Evolutionary conservation across 352 stramenopile species (phyloP).

Genomic region (Globisporangium cederbergense): DNA sequence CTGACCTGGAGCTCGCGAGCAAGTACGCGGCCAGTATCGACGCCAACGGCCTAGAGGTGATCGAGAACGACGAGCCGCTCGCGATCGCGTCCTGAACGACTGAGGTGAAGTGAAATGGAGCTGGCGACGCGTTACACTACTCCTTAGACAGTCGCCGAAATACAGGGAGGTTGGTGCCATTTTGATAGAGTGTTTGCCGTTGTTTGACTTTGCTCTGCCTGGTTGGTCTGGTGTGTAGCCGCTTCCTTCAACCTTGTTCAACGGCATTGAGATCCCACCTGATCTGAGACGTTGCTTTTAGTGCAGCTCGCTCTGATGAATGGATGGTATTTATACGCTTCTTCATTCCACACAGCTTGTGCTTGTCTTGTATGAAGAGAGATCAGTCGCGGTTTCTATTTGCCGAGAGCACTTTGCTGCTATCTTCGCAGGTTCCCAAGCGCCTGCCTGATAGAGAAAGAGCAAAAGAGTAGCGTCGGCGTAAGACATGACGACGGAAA

Average conservation of each 20-base stretch:
- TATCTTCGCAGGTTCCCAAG: neutral
- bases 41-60: conserved; percentile 28
- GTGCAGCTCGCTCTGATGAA: too few relatives aligned
- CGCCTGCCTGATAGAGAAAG: neutral
- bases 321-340: conserved; percentile 3
- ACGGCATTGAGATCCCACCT: too few relatives aligned
- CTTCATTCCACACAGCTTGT: neutral
- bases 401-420: neutral
- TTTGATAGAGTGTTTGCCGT: neutral
- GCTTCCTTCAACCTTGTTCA: too few relatives aligned
- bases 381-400: neutral
- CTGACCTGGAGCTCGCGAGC: conserved; percentile 80
- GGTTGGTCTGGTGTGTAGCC: neutral
- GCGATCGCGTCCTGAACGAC: conserved; percentile 38
- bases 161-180: conserved; percentile 9
- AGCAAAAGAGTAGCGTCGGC: neutral
- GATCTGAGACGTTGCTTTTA: too few relatives aligned
- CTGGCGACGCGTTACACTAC: neutral
- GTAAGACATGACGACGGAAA: conserved; percentile 34
- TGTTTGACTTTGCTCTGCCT: neutral
- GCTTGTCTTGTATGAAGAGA: neutral
- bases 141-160: neutral
- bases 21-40: conserved; percentile 87
- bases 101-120: neutral
- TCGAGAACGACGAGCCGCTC: conserved; percentile 51